These are phyloP conservation scores for Candida sp. DNA, from an alignment of 1,139 yeast species.

Conservation along the genomic window DNA sequence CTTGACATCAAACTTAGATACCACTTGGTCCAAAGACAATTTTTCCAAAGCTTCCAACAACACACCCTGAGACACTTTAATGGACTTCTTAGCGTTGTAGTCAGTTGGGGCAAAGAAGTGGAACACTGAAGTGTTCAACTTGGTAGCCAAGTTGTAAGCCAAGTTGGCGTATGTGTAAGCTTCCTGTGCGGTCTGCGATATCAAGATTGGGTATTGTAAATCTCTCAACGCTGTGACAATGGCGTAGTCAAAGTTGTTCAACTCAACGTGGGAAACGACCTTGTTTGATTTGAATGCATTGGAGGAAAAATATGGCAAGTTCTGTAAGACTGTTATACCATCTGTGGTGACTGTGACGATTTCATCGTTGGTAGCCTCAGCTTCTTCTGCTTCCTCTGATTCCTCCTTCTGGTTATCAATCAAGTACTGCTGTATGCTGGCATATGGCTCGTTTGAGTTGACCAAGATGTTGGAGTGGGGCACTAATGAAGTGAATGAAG, in stretches of 20 bases:
- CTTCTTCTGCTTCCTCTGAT: constrained; percentile 8
- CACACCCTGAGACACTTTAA: constrained; percentile 19
- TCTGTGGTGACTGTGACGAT: constrained; percentile 56
- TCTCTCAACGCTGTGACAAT: constrained; percentile 74
- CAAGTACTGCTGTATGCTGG: constrained; percentile 39
- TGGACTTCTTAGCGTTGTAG: constrained; percentile 18
- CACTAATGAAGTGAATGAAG: constrained; percentile 30
- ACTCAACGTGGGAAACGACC: constrained; percentile 65
- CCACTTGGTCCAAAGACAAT: constrained; percentile 28
- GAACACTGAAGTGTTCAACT: constrained; percentile 58
- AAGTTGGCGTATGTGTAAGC: constrained; percentile 49
- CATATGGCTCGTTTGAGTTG: constrained; percentile 59
- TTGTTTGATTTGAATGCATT: constrained; percentile 42
- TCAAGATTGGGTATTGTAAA: constrained; percentile 62
- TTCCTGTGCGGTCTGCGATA: constrained; percentile 64
- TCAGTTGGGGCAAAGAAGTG: constrained; percentile 59
- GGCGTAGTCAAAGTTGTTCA: constrained; percentile 63
- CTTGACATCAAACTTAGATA: constrained; percentile 27
- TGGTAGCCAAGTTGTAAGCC: constrained; percentile 60
- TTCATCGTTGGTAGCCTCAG: constrained; percentile 20
- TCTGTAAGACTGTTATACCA: constrained; percentile 53
- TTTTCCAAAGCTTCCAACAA: constrained; percentile 19
- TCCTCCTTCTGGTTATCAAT: constrained; percentile 12
- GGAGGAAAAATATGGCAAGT: constrained; percentile 58
- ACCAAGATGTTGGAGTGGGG: constrained; percentile 36